Percentiles rank a stretch among this genome's conserved stretches.
These are phyloP conservation scores for Beta macrorhiza DNA, from an alignment of 179 eudicot species.

Conservation along the genomic window DNA sequence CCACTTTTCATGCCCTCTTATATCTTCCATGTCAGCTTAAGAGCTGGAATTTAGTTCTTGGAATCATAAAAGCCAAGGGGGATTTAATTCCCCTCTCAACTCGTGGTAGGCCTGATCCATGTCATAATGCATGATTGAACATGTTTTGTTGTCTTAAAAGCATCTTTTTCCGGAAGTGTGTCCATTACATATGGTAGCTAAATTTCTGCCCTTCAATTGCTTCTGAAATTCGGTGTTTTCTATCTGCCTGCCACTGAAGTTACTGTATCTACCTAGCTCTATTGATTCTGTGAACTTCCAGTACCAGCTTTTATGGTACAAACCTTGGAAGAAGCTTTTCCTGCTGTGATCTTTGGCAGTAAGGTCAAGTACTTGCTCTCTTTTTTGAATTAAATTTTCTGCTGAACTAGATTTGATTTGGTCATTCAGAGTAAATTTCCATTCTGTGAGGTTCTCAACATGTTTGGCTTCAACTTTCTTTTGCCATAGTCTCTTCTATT, in stretches of 20 bases:
- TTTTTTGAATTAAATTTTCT: neutral
- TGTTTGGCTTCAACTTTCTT: neutral
- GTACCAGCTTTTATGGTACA: neutral
- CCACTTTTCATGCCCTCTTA: conserved; percentile 25
- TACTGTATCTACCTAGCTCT: conserved; percentile 10
- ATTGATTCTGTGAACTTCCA: conserved; percentile 12
- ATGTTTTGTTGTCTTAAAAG: conserved; percentile 18
- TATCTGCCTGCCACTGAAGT: conserved; percentile 4
- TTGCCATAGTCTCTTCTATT: neutral
- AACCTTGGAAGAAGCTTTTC: neutral
- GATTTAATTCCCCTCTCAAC: conserved; percentile 15
- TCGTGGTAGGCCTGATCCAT: conserved; percentile 11
- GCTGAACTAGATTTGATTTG: conserved; percentile 6
- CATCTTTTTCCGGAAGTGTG: conserved; percentile 11
- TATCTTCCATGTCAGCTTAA: conserved; percentile 28
- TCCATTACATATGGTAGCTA: conserved; percentile 7
- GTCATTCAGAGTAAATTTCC: neutral
- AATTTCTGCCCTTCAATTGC: conserved; percentile 2
- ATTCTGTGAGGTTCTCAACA: neutral
- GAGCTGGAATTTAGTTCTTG: conserved; percentile 2
- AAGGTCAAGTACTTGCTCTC: neutral
- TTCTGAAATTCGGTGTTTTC: conserved; percentile 6
- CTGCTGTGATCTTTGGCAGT: conserved; percentile 7
- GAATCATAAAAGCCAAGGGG: conserved; percentile 3
- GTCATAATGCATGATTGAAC: conserved; percentile 16